phyloP scores from a whole-genome alignment of 2,329 filamentous ascomycete species.

The Orbilia brochopaga region DNA sequence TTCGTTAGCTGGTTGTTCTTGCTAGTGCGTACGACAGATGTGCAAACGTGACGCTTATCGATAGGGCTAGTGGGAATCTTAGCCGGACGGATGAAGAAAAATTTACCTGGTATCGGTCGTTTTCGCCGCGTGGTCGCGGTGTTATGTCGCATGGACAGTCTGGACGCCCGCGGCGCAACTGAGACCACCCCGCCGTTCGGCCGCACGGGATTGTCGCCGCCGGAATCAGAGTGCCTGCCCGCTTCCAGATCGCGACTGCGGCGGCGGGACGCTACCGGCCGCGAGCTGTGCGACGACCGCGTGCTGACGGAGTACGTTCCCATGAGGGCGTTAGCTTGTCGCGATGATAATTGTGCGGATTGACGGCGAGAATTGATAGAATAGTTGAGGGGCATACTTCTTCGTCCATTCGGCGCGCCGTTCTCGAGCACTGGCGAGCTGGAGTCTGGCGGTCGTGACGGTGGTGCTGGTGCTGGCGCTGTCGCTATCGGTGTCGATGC shows the following conservation, averaged over 20 bases:
- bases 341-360: too few relatives aligned
- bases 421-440: slow-evolving; percentile 25
- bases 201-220: slow-evolving; percentile 7
- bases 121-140: slow-evolving; percentile 4
- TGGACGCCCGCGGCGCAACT: slow-evolving; percentile 6
- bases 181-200: slow-evolving; percentile 13
- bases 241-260: slow-evolving; percentile 44
- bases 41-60: not conserved
- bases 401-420: slow-evolving; percentile 1
- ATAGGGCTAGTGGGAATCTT: not conserved
- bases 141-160: slow-evolving; percentile 6
- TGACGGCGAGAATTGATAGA: slow-evolving; percentile 20
- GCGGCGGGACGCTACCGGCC: slow-evolving; percentile 19
- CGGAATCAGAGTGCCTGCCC: slow-evolving; percentile 17
- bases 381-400: slow-evolving; percentile 16
- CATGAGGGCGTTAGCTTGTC: slow-evolving; percentile 43
- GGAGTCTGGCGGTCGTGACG: not conserved
- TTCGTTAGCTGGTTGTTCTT: too few relatives aligned
- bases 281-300: slow-evolving; percentile 20
- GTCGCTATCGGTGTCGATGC: too few relatives aligned
- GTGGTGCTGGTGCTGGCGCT: not conserved
- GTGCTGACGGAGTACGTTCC: slow-evolving; percentile 41
- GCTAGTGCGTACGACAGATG: too few relatives aligned
- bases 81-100: not conserved
- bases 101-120: slow-evolving; percentile 32